Evolutionary conservation across 306 rosid genomes (phyloP).

Genomic region (Lathyrus sativus): DNA sequence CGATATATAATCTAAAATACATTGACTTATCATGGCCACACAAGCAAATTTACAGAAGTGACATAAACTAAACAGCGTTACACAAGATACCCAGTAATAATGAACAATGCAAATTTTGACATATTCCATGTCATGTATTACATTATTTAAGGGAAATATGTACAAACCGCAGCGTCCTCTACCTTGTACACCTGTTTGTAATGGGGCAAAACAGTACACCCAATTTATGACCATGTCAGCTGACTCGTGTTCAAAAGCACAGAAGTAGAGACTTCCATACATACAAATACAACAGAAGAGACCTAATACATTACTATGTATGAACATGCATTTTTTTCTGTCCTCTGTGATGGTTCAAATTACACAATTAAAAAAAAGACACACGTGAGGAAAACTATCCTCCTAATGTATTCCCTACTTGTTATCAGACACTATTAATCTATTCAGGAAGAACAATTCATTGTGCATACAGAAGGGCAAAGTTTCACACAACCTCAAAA

Average conservation of each 20-base stretch:
- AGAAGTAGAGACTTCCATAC: slow-evolving; percentile 43
- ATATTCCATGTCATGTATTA: slow-evolving; percentile 35
- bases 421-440: slow-evolving; percentile 63
- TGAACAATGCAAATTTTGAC: slow-evolving; percentile 28
- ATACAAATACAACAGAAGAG: slow-evolving; percentile 34
- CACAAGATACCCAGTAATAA: background rate
- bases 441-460: slow-evolving; percentile 70
- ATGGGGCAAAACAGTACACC: slow-evolving; percentile 35
- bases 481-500: slow-evolving; percentile 74
- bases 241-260: slow-evolving; percentile 38
- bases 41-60: background rate
- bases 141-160: slow-evolving; percentile 37
- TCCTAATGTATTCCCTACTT: slow-evolving; percentile 70
- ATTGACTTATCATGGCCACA: no score
- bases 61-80: background rate
- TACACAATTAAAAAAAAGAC: slow-evolving; percentile 60
- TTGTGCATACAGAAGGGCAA: slow-evolving; percentile 58
- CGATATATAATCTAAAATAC: no score
- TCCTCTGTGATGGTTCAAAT: slow-evolving; percentile 48
- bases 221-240: slow-evolving; percentile 44
- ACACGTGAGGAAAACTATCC: slow-evolving; percentile 56
- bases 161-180: slow-evolving; percentile 38
- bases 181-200: slow-evolving; percentile 39
- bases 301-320: slow-evolving; percentile 59
- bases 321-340: slow-evolving; percentile 55